Evolutionary conservation across 352 stramenopile species (phyloP).

Genomic region (Phytopythium cucurbitacearum): DNA sequence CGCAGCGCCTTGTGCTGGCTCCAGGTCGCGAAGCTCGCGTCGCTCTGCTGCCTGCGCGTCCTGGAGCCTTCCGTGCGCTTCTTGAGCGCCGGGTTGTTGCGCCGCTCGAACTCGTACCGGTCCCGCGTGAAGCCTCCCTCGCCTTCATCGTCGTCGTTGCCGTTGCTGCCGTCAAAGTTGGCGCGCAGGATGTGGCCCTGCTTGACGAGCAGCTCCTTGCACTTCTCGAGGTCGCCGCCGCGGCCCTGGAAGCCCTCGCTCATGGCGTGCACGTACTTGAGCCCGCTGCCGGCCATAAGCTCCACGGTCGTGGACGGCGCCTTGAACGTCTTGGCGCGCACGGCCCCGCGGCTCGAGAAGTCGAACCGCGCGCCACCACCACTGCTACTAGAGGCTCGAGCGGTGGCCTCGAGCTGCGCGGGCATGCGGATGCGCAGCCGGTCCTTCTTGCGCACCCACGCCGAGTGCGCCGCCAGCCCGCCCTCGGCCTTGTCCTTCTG

Average conservation of each 20-base stretch:
- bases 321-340: slow-evolving; percentile 49
- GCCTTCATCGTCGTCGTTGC: slow-evolving; percentile 28
- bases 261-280: slow-evolving; percentile 86
- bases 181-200: slow-evolving; percentile 69
- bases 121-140: slow-evolving; percentile 64
- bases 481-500: slow-evolving; percentile 66
- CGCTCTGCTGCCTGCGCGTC: slow-evolving; percentile 52
- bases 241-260: slow-evolving; percentile 81
- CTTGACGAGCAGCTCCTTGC: slow-evolving; percentile 65
- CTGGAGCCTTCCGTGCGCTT: slow-evolving; percentile 40
- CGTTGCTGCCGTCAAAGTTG: slow-evolving; percentile 51
- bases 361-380: slow-evolving; percentile 55
- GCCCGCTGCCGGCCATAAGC: slow-evolving; percentile 64
- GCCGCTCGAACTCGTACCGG: slow-evolving; percentile 65
- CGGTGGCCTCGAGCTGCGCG: slow-evolving; percentile 7
- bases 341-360: slow-evolving; percentile 62
- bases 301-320: slow-evolving; percentile 70
- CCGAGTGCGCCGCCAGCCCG: slow-evolving; percentile 66
- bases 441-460: slow-evolving; percentile 78
- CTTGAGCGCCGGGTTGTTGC: slow-evolving; percentile 53
- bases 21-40: slow-evolving; percentile 74
- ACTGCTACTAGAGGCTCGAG: slow-evolving; percentile 9
- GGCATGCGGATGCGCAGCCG: slow-evolving; percentile 70
- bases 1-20: slow-evolving; percentile 71
- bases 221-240: slow-evolving; percentile 80